Base-by-base conservation (phyloP, 208 protist species). In the Angomonas deanei region DNA sequence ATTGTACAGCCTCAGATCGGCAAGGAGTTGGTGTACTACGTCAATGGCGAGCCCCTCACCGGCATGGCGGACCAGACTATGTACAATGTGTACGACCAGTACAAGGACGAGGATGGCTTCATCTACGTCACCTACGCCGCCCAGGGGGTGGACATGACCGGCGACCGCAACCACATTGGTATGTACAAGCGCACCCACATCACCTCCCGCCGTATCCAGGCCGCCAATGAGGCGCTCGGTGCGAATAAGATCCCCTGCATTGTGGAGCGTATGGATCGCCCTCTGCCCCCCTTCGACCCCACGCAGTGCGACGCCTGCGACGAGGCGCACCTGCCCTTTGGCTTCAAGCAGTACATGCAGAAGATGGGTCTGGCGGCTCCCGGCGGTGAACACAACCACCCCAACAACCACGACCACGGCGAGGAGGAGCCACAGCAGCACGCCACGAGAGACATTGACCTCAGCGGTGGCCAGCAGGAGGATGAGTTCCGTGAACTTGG, bases 11-110 rank as follows among this genome's bases (percentile, higher is more conserved):
- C 96, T 23, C 52, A 70, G n/a, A 65, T 87, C 21, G 84, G 92
- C 21, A 88, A 91, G 54, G 83, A 79, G 10, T 89, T 97, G 52
- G 95, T 94, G 72, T 75, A 97, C 49, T 97, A 94, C 62, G 76
- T 96, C 28, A 87, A 91, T 64, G 89, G 91, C 47, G 71, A 71
- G 24, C 23, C 50, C 3, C 57, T 97, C 13, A 89, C 85, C 17
- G 79, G 90, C 4, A 85, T 73, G n/a, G 75, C 31, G 33, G 33
- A 27, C 52, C 39, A 55, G 30, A 31, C 50, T 2, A 67, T 67
- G 49, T 30, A 36, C 30, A 47, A 68, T 28, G 48, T 61, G 13
- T 61, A 61, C 39, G 19, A 57, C n/a, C 46, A 68, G 39, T 61
- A 68, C 53, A 60, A 68, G 63, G 54, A 68, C 30, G 50, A 23